phyloP scores from a whole-genome alignment of 495 filamentous ascomycete species.

The Trichoderma reesei region DNA sequence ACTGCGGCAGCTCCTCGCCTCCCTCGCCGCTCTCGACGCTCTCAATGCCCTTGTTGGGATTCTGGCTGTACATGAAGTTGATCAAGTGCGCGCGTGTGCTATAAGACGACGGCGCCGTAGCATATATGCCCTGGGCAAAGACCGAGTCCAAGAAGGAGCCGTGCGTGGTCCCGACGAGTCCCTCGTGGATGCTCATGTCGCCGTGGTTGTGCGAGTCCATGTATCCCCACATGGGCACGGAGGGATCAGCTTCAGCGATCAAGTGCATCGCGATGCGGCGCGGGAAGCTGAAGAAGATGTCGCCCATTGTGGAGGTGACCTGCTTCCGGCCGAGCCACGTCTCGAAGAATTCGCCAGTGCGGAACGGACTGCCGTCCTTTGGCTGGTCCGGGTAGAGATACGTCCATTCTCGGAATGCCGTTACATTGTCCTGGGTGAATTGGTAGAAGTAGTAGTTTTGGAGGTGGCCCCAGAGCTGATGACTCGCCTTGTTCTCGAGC shows the following conservation, averaged over 20 bases:
- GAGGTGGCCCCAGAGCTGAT: constrained; percentile 37
- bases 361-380: constrained; percentile 41
- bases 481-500: constrained; percentile 39
- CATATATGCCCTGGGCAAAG: too few species aligned
- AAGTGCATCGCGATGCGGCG: constrained; percentile 28
- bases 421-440: constrained; percentile 17
- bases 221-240: constrained; percentile 46
- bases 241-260: constrained; percentile 29
- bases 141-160: constrained; percentile 28
- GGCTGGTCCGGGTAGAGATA: constrained; percentile 31
- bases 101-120: constrained; percentile 31
- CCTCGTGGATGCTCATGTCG: constrained; percentile 36
- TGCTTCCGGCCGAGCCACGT: constrained; percentile 52
- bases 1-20: too few species aligned
- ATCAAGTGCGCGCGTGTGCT: constrained; percentile 41
- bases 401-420: constrained; percentile 35
- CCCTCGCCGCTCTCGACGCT: too few species aligned
- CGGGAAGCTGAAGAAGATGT: constrained; percentile 42
- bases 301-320: constrained; percentile 48
- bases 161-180: constrained; percentile 47
- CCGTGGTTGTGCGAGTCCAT: constrained; percentile 44
- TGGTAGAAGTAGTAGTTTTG: constrained; percentile 31
- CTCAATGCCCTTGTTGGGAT: constrained; percentile 37
- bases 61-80: constrained; percentile 40
- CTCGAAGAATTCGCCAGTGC: constrained; percentile 41